These are phyloP conservation scores for Apophysomyces sp. DNA, from an alignment of 371 early-diverging fungal genomes.

Conservation along the genomic window DNA sequence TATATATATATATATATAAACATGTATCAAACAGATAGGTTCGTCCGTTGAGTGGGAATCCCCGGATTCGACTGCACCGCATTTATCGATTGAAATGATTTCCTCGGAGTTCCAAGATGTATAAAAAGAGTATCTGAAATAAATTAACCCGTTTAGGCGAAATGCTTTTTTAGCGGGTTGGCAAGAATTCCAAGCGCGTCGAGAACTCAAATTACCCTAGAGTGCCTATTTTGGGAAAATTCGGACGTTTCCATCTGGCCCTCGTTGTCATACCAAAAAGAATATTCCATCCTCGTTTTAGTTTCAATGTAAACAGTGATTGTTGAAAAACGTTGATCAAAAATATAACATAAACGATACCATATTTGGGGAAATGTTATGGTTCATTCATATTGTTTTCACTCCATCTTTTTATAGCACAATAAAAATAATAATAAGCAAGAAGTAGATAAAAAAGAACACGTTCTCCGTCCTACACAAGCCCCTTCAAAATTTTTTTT, in stretches of 20 bases:
- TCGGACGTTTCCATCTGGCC: background rate
- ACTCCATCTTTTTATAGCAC: background rate
- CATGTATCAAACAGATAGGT: no score
- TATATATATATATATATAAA: no score
- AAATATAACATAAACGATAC: no score
- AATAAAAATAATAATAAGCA: background rate
- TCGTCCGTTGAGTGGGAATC: background rate
- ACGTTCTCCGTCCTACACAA: background rate
- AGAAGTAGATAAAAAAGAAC: background rate
- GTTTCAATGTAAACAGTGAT: no score
- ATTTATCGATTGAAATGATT: background rate
- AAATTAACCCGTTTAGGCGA: background rate
- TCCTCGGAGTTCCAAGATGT: background rate
- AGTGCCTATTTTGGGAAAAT: background rate
- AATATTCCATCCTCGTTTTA: background rate
- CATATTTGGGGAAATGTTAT: slow-evolving; percentile 1
- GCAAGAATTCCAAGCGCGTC: background rate
- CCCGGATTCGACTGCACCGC: background rate
- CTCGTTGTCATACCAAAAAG: slow-evolving; percentile 1
- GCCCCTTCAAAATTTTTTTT: no score
- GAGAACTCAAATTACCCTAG: background rate
- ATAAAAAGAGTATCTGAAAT: background rate
- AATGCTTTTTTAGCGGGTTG: background rate
- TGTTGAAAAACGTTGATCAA: no score
- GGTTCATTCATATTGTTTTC: background rate